These are phyloP conservation scores for Tricladium varicosporioides DNA, from an alignment of 2,329 filamentous ascomycete genomes.

Conservation along the genomic window DNA sequence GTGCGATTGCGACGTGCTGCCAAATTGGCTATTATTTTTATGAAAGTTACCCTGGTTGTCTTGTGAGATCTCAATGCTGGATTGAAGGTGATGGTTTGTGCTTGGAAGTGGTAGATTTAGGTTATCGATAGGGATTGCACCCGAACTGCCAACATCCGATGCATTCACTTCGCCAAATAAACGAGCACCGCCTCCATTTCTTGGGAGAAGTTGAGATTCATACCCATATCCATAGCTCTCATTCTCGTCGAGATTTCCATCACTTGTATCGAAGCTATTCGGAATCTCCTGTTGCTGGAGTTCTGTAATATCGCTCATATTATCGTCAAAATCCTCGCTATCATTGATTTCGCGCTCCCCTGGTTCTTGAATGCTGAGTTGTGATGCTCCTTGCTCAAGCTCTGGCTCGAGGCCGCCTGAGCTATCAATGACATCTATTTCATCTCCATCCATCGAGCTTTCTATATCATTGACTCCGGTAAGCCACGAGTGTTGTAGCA, in stretches of 20 bases:
- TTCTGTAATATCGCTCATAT: constrained; percentile 23
- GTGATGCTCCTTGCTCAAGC: constrained; percentile 30
- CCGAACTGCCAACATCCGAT: constrained; percentile 32
- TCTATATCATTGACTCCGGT: constrained; percentile 20
- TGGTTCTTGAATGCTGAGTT: constrained; percentile 28
- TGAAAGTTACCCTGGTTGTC: background rate
- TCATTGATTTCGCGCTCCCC: constrained; percentile 17
- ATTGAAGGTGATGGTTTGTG: constrained; percentile 4
- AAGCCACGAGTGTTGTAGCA: constrained; percentile 77
- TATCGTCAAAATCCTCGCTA: constrained; percentile 20
- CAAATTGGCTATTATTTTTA: no score
- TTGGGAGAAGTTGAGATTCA: constrained; percentile 3
- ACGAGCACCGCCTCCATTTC: constrained; percentile 14
- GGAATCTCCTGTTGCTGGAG: constrained; percentile 28
- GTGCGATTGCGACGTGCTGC: background rate
- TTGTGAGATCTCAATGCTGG: background rate
- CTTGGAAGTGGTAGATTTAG: constrained; percentile 28
- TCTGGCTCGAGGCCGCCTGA: constrained; percentile 19
- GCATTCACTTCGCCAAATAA: constrained; percentile 34
- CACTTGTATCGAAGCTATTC: constrained; percentile 28
- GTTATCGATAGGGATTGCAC: constrained; percentile 28
- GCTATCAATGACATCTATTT: constrained; percentile 22
- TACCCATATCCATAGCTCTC: constrained; percentile 7
- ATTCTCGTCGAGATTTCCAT: background rate
- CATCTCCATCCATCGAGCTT: constrained; percentile 25